Conservation (phyloP, 1,284 basidiomycete genomes). For the Boletus semigastroideus region DNA sequence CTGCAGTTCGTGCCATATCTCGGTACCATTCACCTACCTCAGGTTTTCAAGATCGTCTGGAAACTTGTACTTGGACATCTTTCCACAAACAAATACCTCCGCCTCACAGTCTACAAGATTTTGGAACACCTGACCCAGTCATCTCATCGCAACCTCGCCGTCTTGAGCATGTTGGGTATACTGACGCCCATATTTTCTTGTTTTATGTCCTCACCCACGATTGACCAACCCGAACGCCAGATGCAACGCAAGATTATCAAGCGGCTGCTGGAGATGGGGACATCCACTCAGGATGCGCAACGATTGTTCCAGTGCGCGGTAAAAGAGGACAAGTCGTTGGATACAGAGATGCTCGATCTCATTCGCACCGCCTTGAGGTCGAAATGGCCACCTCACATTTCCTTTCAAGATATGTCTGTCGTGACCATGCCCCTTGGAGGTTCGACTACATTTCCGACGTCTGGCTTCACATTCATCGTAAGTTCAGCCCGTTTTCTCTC, state of each 20-base stretch:
- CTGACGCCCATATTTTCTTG: slow-evolving; percentile 51
- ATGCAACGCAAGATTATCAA: slow-evolving; percentile 60
- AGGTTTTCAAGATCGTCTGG: slow-evolving; percentile 57
- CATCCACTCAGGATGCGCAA: slow-evolving; percentile 58
- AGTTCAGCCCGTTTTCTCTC: slow-evolving; percentile 2
- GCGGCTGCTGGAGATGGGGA: slow-evolving; percentile 68
- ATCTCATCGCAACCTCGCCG: slow-evolving; percentile 66
- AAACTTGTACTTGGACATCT: slow-evolving; percentile 38
- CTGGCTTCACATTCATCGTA: slow-evolving; percentile 73
- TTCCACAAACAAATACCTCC: slow-evolving; percentile 33
- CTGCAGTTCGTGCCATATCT: slow-evolving; percentile 34
- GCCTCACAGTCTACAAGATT: slow-evolving; percentile 56
- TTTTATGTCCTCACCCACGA: slow-evolving; percentile 23
- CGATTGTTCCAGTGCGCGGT: slow-evolving; percentile 60
- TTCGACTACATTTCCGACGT: slow-evolving; percentile 49
- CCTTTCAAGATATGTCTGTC: slow-evolving; percentile 54
- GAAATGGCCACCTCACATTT: slow-evolving; percentile 74
- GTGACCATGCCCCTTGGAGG: slow-evolving; percentile 45
- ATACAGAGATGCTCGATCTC: slow-evolving; percentile 65
- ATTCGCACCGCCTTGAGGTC: slow-evolving; percentile 66
- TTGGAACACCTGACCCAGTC: slow-evolving; percentile 59
- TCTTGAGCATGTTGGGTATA: slow-evolving; percentile 58
- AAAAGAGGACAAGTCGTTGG: slow-evolving; percentile 45
- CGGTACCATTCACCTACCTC: slow-evolving; percentile 52
- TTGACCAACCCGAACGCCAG: slow-evolving; percentile 42